These are phyloP conservation scores for Nicotiana benthamiana DNA, from an alignment of 257 asterid genomes.

Conservation along the genomic window DNA sequence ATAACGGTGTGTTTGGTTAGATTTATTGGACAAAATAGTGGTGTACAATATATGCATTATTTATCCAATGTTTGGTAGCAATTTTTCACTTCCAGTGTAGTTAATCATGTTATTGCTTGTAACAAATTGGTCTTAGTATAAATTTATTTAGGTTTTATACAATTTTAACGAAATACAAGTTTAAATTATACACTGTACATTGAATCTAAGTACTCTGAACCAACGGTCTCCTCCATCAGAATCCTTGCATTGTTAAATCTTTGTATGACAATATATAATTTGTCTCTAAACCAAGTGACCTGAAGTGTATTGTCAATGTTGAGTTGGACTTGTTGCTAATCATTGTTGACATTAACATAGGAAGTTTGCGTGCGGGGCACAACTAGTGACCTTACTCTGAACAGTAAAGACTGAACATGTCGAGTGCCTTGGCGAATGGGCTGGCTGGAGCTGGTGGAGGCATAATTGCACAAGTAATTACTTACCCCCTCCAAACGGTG, in stretches of 20 bases:
- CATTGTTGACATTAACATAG: background rate
- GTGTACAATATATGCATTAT: background rate
- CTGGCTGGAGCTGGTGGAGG: constrained; percentile 94
- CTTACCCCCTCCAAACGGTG: constrained; percentile 77
- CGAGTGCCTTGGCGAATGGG: constrained; percentile 82
- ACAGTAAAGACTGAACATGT: constrained; percentile 17
- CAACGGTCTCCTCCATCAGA: too few species aligned
- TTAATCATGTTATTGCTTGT: too few species aligned
- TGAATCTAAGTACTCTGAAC: too few species aligned
- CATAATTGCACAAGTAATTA: constrained; percentile 68
- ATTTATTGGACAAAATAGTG: background rate
- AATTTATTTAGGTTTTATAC: too few species aligned
- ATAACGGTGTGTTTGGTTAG: background rate
- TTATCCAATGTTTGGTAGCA: background rate
- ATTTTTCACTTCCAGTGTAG: background rate
- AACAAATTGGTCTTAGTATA: too few species aligned
- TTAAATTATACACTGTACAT: too few species aligned
- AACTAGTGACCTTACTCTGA: background rate
- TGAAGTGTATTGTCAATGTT: background rate
- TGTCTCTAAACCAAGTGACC: background rate
- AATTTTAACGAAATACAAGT: too few species aligned
- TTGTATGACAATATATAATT: too few species aligned
- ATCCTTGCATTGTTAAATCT: too few species aligned
- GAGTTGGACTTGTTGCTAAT: background rate
- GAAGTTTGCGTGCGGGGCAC: background rate